Percentiles rank a stretch among this genome's conserved stretches.
These are phyloP conservation scores for Amaranthus tricolor DNA, from an alignment of 179 eudicot genomes.

Conservation along the genomic window DNA sequence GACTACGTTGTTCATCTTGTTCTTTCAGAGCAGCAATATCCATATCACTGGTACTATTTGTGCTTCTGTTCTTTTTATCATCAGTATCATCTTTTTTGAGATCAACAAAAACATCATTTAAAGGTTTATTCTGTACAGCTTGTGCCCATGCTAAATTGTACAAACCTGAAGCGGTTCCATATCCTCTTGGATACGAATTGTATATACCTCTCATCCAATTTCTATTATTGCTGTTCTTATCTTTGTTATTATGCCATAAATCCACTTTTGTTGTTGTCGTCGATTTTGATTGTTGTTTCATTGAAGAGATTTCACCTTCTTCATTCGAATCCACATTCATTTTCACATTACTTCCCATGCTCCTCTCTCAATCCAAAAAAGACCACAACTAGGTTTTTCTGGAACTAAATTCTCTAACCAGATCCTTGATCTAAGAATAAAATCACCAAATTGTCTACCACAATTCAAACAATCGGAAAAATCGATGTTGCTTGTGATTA, in stretches of 20 bases:
- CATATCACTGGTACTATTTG: background rate
- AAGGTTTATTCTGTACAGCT: slow-evolving; percentile 89
- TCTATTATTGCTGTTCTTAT: slow-evolving; percentile 17
- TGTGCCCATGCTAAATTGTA: slow-evolving; percentile 94
- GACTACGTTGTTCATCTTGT: background rate
- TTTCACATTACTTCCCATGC: slow-evolving; percentile 39
- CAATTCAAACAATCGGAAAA: slow-evolving; percentile 12
- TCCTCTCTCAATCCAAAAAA: slow-evolving; percentile 3
- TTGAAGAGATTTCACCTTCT: slow-evolving; percentile 60
- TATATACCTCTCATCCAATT: slow-evolving; percentile 73
- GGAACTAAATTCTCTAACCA: slow-evolving; percentile 7
- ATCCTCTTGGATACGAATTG: slow-evolving; percentile 49
- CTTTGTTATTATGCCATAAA: slow-evolving; percentile 15
- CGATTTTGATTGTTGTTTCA: slow-evolving; percentile 3
- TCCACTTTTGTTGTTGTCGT: slow-evolving; percentile 13
- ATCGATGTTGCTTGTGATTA: background rate
- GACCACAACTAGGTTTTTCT: slow-evolving; percentile 34
- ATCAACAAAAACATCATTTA: slow-evolving; percentile 58
- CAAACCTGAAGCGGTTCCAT: slow-evolving; percentile 48
- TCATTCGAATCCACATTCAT: slow-evolving; percentile 41
- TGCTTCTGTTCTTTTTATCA: slow-evolving; percentile 17
- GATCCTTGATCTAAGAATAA: background rate
- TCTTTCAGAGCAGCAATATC: slow-evolving; percentile 7
- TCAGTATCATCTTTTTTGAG: slow-evolving; percentile 16
- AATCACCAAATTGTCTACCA: background rate